A percentile compares a stretch with the other conserved stretches of the same genome.
phyloP scores from a whole-genome alignment of 106 monocot species.

The Platanthera guangdongensis region DNA sequence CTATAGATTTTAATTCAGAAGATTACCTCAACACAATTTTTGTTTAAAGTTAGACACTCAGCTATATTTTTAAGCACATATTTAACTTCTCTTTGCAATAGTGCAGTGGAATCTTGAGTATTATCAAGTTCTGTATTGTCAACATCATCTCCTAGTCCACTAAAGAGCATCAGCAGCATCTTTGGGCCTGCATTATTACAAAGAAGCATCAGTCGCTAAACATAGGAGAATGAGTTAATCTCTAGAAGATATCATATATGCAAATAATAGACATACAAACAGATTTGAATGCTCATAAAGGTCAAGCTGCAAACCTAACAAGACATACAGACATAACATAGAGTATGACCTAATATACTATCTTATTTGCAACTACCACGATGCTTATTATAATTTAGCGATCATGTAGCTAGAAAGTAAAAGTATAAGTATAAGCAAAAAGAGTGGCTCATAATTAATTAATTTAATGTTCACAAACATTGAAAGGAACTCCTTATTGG shows the following conservation, averaged over 20 bases:
- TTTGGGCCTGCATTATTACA: conserved; percentile 45
- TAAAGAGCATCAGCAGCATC: conserved; percentile 34
- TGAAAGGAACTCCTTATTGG: no score
- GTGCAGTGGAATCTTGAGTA: conserved; percentile 9
- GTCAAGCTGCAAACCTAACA: no score
- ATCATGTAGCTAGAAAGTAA: background rate
- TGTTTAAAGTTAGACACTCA: conserved; percentile 32
- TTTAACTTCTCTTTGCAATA: conserved; percentile 17
- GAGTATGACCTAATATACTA: no score
- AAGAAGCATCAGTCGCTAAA: conserved; percentile 8
- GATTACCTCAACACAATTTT: conserved; percentile 40
- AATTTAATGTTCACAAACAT: no score
- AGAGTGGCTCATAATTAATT: background rate
- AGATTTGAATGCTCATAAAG: no score
- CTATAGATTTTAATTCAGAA: background rate
- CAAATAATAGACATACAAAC: no score
- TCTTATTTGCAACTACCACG: no score
- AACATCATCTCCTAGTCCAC: conserved; percentile 22
- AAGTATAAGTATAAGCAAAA: conserved; percentile 1
- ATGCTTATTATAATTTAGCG: no score
- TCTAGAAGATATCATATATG: no score
- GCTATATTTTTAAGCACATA: conserved; percentile 39
- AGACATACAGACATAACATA: no score
- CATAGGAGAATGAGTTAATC: background rate
- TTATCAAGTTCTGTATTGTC: conserved; percentile 12